phyloP scores from a whole-genome alignment of 495 filamentous ascomycete species.

The Jackrogersella minutella region DNA sequence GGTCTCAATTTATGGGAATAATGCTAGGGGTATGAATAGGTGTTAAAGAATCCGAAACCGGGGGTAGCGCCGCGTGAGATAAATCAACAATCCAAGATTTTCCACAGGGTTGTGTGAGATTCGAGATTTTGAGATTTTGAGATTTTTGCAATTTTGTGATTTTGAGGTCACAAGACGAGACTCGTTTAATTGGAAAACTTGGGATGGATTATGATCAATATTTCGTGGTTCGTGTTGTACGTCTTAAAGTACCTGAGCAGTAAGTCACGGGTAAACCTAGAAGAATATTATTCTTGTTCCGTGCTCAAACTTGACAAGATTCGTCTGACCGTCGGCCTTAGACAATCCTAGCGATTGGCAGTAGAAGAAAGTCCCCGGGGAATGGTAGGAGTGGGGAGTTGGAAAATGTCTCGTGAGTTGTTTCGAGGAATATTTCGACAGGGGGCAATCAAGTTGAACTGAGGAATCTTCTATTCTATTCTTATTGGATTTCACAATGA shows the following conservation, averaged over 20 bases:
- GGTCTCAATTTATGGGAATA: constrained; percentile 34
- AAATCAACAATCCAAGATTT: background rate
- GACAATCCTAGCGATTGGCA: background rate
- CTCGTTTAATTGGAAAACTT: constrained; percentile 27
- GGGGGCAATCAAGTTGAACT: too few relatives aligned
- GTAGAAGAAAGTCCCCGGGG: too few relatives aligned
- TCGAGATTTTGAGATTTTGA: too few relatives aligned
- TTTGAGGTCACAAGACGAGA: constrained; percentile 30
- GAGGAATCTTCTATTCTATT: too few relatives aligned
- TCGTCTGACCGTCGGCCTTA: constrained; percentile 35
- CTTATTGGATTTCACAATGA: background rate
- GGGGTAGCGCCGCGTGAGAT: constrained; percentile 15
- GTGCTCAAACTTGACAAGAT: constrained; percentile 12
- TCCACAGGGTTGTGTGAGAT: constrained; percentile 4
- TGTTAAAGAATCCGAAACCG: constrained; percentile 32
- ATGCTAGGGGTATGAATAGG: constrained; percentile 7
- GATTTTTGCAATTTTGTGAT: too few relatives aligned
- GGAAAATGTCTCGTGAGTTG: constrained; percentile 27
- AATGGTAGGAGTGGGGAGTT: constrained; percentile 25
- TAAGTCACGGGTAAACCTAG: constrained; percentile 20
- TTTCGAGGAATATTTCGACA: constrained; percentile 23
- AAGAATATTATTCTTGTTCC: constrained; percentile 22
- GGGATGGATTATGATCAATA: too few relatives aligned
- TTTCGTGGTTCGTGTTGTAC: too few relatives aligned
- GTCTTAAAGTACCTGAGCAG: too few relatives aligned